phyloP scores from a whole-genome alignment of 495 filamentous ascomycete species.

The Barbatosphaeria neglecta region DNA sequence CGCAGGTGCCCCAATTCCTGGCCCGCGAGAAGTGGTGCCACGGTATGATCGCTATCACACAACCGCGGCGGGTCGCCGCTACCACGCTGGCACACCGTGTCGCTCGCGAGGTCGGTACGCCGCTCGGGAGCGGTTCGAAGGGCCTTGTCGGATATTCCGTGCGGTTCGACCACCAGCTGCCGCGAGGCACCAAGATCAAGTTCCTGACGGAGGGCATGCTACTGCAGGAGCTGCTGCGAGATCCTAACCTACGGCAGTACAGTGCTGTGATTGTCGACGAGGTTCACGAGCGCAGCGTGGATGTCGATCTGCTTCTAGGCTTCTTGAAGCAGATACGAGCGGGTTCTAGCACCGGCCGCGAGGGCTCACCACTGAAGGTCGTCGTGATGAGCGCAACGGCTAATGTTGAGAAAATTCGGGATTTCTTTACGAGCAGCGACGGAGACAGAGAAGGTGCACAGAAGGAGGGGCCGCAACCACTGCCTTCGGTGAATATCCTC shows the following conservation, averaged over 20 bases:
- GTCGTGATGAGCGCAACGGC: slow-evolving; percentile 96
- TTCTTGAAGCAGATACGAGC: slow-evolving; percentile 68
- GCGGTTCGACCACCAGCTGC: slow-evolving; percentile 75
- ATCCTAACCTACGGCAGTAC: slow-evolving; percentile 73
- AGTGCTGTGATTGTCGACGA: slow-evolving; percentile 90
- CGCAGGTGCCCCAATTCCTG: slow-evolving; percentile 89
- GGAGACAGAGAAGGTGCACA: background rate
- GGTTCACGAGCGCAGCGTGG: slow-evolving; percentile 93
- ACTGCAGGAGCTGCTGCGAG: slow-evolving; percentile 82
- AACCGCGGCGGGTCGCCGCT: slow-evolving; percentile 87
- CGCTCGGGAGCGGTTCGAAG: slow-evolving; percentile 51
- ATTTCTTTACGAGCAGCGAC: slow-evolving; percentile 50
- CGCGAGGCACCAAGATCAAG: slow-evolving; percentile 66
- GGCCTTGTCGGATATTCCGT: slow-evolving; percentile 88
- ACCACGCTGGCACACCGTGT: slow-evolving; percentile 87
- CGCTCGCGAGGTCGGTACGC: slow-evolving; percentile 79
- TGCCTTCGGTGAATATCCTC: slow-evolving; percentile 36
- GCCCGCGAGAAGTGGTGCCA: slow-evolving; percentile 69
- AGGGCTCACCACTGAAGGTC: slow-evolving; percentile 69
- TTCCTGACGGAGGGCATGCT: slow-evolving; percentile 96
- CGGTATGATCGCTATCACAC: slow-evolving; percentile 88
- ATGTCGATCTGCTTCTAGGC: slow-evolving; percentile 81
- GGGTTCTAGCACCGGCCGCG: slow-evolving; percentile 46
- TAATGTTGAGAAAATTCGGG: slow-evolving; percentile 63
- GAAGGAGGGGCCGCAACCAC: background rate